Base-by-base conservation (phyloP, 2,329 filamentous ascomycete genomes). In the Acrodontium crateriforme region DNA sequence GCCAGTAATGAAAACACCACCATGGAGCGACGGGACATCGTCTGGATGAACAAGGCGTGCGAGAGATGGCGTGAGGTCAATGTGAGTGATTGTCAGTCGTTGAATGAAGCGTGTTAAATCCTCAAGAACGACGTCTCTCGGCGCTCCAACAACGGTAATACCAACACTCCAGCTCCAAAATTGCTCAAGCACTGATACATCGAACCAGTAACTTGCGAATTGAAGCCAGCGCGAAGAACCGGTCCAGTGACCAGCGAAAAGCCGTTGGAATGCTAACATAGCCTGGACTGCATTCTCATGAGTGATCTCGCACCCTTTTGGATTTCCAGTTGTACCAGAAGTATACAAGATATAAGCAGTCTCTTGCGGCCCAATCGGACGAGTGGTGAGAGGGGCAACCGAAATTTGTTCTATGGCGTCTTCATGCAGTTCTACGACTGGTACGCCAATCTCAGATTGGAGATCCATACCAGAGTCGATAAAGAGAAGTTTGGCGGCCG, bases 151-250 rank as follows among this genome's bases (percentile, higher is more conserved):
- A 1, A 94, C 68, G 3, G 78, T 76, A 15, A 94, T 84, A 2
- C 84, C 84, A 1, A 89, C 79, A 16, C 78, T 83, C 85, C 85
- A 94, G 32, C 77, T 89, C 83, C 83, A 94, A 50, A 87, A 94
- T 45, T 93, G 85, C 47, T 94, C 85, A 1, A 94, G 64, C 0
- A 94, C 79, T 2, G 81, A 89, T 3, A 94, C 85, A 44, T 94
- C 87, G 36, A 94, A 94, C 52, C 93, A 87, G 31, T 93, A 82
- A 0, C 83, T 85, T 1, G 87, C 87, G 47, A 94, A 94, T 47
- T 94, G 87, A 1, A 94, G 62, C 77, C 83, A 94, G 32, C 78
- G 71, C 0, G 84, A 91, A 0, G 67, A 49, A 0, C 62, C 44
- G 21, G 78, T 66, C 80, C 83, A 92, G 42, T 82, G 78, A 0